Conservation (phyloP, 192 early-diverging fungal species). For the Obelidium mucronatum region DNA sequence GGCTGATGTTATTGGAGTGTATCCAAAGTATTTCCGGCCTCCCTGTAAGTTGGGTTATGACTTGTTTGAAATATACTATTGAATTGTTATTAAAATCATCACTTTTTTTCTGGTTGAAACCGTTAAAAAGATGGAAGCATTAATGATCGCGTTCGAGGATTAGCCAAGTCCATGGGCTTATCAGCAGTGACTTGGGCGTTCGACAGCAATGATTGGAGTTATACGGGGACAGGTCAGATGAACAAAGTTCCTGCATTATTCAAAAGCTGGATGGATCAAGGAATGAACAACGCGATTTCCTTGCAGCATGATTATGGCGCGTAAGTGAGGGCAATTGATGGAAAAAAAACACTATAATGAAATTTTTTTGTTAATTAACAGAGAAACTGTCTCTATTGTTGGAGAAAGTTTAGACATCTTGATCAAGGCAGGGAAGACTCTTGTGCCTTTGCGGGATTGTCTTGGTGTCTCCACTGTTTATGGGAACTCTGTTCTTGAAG, state of each 20-base stretch:
- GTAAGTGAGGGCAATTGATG: not conserved
- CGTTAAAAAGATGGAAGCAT: not conserved
- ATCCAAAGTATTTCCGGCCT: constrained; percentile 39
- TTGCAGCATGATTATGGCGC: constrained; percentile 1
- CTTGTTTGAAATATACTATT: not conserved
- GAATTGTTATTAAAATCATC: too few relatives aligned
- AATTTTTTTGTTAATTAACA: not conserved
- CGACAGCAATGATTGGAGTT: constrained; percentile 7
- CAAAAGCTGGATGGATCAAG: not conserved
- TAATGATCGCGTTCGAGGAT: constrained; percentile 52
- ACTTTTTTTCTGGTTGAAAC: too few relatives aligned
- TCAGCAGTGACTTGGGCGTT: not conserved
- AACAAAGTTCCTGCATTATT: not conserved
- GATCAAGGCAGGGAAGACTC: not conserved
- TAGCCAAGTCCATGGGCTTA: constrained; percentile 52
- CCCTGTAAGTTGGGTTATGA: not conserved
- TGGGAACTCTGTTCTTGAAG: not conserved
- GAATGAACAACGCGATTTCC: not conserved
- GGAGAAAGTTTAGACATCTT: not conserved
- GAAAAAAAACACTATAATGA: not conserved
- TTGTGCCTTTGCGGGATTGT: not conserved
- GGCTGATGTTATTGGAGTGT: constrained; percentile 37
- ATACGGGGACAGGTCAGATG: not conserved
- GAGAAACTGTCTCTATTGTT: not conserved
- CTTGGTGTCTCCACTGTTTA: not conserved